Percentiles rank a stretch among this genome's conserved stretches.
phyloP scores from a whole-genome alignment of 1,139 yeast genomes.

The Saccharomyces hybrid region DNA sequence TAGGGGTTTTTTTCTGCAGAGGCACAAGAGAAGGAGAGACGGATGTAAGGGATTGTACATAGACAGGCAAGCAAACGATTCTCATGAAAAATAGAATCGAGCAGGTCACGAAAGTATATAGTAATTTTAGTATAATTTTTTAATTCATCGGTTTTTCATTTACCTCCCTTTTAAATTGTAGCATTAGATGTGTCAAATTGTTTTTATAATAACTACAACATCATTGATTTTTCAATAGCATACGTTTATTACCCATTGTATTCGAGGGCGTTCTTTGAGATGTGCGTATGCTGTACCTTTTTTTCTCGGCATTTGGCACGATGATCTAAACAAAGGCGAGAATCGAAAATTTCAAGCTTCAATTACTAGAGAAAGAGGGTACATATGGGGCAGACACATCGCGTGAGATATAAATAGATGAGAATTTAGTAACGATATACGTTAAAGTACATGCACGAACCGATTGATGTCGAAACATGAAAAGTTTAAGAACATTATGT shows the following conservation, averaged over 20 bases:
- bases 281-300: neutral
- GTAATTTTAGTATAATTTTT: neutral
- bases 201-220: neutral
- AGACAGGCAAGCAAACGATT: neutral
- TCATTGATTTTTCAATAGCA: neutral
- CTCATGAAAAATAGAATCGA: neutral
- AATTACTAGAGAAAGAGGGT: neutral
- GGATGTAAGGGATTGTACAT: neutral
- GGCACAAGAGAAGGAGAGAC: neutral
- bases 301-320: neutral
- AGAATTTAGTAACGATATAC: neutral
- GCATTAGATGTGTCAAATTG: neutral
- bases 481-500: conserved; percentile 20
- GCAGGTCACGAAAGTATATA: neutral
- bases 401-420: neutral
- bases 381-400: neutral
- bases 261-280: neutral
- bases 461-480: conserved; percentile 7
- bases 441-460: neutral
- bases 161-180: neutral
- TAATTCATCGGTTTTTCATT: neutral
- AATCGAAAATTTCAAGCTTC: neutral
- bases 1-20: neutral
- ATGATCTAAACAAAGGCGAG: neutral
- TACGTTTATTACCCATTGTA: neutral